Conservation (phyloP, 2,329 filamentous ascomycete species). For the Madurella mycetomatis region DNA sequence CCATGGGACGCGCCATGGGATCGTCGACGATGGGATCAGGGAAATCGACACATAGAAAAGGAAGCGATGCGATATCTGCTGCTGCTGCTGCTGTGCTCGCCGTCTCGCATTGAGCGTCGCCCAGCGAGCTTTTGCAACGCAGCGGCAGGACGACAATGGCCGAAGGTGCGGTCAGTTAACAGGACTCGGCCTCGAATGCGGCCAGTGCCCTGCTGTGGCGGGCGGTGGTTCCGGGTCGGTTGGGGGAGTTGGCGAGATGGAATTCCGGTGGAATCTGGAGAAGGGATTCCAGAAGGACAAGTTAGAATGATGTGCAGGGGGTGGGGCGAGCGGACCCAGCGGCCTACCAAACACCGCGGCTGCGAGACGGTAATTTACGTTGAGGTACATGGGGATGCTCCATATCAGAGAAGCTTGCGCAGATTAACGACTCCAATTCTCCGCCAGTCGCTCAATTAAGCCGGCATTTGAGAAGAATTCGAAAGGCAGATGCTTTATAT, state of each 20-base stretch:
- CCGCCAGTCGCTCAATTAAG: too few species aligned
- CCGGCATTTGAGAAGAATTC: too few species aligned
- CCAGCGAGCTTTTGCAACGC: conserved; percentile 8
- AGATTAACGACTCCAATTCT: too few species aligned
- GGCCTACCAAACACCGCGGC: too few species aligned
- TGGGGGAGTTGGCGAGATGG: background rate
- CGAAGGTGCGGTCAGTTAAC: background rate
- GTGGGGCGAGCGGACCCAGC: conserved; percentile 1
- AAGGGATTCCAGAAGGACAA: conserved; percentile 17
- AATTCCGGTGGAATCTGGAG: conserved; percentile 6
- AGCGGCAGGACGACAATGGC: background rate
- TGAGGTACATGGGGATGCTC: too few species aligned
- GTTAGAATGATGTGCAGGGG: conserved; percentile 16
- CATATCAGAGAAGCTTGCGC: too few species aligned
- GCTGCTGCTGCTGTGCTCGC: background rate
- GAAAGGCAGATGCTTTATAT: too few species aligned
- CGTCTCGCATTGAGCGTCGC: conserved; percentile 12
- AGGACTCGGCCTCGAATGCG: background rate
- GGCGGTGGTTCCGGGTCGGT: background rate
- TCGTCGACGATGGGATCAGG: conserved; percentile 17
- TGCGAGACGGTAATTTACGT: too few species aligned
- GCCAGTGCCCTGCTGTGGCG: background rate
- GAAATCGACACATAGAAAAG: conserved; percentile 21
- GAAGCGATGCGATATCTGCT: conserved; percentile 1
- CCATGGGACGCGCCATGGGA: conserved; percentile 55